Base-by-base conservation (phyloP, 2,329 filamentous ascomycete species). In the Penicillium sp. region DNA sequence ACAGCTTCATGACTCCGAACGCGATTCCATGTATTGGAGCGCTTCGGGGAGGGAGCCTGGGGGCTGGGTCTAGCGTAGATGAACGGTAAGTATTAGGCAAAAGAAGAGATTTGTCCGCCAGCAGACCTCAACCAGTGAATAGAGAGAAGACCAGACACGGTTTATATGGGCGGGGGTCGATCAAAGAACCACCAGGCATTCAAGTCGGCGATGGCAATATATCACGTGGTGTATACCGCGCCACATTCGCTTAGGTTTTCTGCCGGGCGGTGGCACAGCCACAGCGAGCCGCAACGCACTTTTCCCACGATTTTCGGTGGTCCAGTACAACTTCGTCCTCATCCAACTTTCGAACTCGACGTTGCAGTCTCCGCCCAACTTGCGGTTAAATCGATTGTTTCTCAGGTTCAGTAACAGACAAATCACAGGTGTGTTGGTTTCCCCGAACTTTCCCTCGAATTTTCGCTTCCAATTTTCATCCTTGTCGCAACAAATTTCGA, bases 381-480 rank as follows among this genome's bases (percentile, higher is more conserved):
- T 79, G 90, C 92, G 93, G 93, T 97, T 96, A 96, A 97, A 96
- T 89, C 87, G 93, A 97, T 97, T 97, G 93, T 92, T 77, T 80
- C 79, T 81, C 79, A 67, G 77, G 78, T 81, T 81, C 79, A 60
- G 62, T 66, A 66, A 61, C 58, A 61, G 60, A 65, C 65, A 58
- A 58, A 28, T 55, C 54, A 49, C 58, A 62, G 55, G 66, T 73
- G 68, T 55, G 67, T 68, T 39, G 21, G 46, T 14, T 39, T 23
- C 13, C 33, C 11, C 16, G 9, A n/a, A 4, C 1, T 21, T 31
- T 14, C 23, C 7, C n/a, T 31, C 26, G 26, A 31, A n/a, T 29
- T 31, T 18, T 18, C n/a, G 16, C 10, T 13, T 29, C 5, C 19
- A 14, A n/a, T 45, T 31, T 43, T 39, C 18, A 26, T 34, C 24